Percentiles rank a stretch among this genome's conserved stretches.
Evolutionary conservation across 2,329 filamentous ascomycete species (phyloP).

Genomic region (Ophiostoma sp.): DNA sequence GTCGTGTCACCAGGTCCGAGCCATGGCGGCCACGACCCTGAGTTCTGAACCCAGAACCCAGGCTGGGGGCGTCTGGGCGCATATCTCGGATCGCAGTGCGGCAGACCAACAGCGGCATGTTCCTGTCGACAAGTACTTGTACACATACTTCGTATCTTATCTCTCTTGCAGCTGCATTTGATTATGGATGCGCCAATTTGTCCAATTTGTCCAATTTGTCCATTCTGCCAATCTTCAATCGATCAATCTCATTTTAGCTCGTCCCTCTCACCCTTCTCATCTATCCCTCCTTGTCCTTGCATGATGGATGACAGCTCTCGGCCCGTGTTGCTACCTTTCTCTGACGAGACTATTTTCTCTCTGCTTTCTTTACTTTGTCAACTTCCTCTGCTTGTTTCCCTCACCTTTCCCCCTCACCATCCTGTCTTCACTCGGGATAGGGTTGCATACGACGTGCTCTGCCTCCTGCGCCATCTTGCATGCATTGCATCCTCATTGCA

Average conservation of each 20-base stretch:
- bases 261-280: neutral
- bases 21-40: neutral
- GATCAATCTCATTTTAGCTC: neutral
- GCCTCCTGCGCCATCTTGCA: slow-evolving; percentile 1
- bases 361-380: neutral
- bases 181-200: neutral
- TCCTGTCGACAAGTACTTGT: neutral
- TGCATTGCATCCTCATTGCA: slow-evolving; percentile 10
- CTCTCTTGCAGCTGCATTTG: neutral
- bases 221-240: neutral
- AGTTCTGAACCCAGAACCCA: neutral
- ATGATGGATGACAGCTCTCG: slow-evolving; percentile 11
- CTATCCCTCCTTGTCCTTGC: neutral
- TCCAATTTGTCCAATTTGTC: neutral
- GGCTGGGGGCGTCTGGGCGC: slow-evolving; percentile 1
- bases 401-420: neutral
- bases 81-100: slow-evolving; percentile 1
- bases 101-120: neutral
- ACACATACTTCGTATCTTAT: neutral
- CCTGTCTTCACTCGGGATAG: neutral
- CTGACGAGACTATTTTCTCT: neutral
- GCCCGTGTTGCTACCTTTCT: slow-evolving; percentile 7
- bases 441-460: slow-evolving; percentile 14
- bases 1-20: slow-evolving; percentile 13
- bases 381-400: neutral